These are phyloP conservation scores for Fusarium sp. DNA, from an alignment of 2,329 filamentous ascomycete genomes.

Conservation along the genomic window DNA sequence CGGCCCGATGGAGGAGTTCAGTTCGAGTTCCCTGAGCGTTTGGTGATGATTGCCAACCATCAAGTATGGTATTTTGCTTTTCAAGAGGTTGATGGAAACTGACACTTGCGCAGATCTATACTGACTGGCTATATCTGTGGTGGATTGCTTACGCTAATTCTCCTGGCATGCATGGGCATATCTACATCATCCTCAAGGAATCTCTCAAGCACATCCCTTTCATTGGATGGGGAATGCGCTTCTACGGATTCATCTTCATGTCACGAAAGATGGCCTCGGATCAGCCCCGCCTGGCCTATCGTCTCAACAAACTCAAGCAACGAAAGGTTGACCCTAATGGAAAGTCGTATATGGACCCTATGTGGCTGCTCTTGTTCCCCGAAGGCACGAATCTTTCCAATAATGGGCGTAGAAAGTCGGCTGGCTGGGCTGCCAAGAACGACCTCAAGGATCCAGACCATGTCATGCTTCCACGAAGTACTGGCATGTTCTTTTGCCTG, in stretches of 20 bases:
- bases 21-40: conserved; percentile 82
- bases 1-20: conserved; percentile 78
- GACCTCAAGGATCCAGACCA: conserved; percentile 79
- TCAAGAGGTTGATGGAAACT: not conserved
- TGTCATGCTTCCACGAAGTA: conserved; percentile 80
- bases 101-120: conserved; percentile 70
- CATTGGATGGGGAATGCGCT: conserved; percentile 83
- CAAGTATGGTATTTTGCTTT: conserved; percentile 63
- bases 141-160: conserved; percentile 87
- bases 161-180: conserved; percentile 82
- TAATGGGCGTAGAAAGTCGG: conserved; percentile 76
- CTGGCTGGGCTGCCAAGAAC: conserved; percentile 80
- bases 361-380: conserved; percentile 91
- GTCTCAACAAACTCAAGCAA: conserved; percentile 75
- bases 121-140: conserved; percentile 93
- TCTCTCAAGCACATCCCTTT: conserved; percentile 84
- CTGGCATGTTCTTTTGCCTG: conserved; percentile 82
- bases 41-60: conserved; percentile 89
- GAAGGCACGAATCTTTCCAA: conserved; percentile 85
- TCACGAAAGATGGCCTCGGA: conserved; percentile 89
- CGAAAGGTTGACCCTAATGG: conserved; percentile 64
- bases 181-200: conserved; percentile 92
- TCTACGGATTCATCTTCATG: conserved; percentile 92
- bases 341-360: conserved; percentile 72
- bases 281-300: conserved; percentile 77